Evolutionary conservation across 2,329 filamentous ascomycete species (phyloP).

Genomic region (Sporothrix phasma): DNA sequence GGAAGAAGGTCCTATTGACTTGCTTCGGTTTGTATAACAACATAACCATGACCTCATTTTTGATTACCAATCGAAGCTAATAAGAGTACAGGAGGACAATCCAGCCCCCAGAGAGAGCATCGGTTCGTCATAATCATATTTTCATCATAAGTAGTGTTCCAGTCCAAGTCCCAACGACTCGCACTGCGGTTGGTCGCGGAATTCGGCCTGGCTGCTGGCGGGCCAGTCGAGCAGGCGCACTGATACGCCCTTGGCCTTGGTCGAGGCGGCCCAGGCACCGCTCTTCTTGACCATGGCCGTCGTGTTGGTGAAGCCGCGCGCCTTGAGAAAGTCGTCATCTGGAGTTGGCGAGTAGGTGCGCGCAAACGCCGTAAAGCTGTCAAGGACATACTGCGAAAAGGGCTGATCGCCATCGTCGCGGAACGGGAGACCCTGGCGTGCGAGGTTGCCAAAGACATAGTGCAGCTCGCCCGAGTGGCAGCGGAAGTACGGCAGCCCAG

Average conservation of each 20-base stretch:
- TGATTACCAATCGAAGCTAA: not conserved
- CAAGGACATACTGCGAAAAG: conserved; percentile 32
- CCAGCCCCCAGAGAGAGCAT: not conserved
- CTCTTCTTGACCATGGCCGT: conserved; percentile 21
- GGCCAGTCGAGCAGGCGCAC: conserved; percentile 39
- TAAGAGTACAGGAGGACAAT: not conserved
- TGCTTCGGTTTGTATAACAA: not conserved
- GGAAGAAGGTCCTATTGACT: no score
- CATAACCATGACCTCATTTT: not conserved
- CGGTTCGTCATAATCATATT: not conserved
- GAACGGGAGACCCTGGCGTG: conserved; percentile 31
- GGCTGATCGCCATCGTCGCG: conserved; percentile 35
- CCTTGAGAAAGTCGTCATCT: conserved; percentile 32
- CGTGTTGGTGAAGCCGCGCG: conserved; percentile 31
- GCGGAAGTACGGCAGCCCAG: conserved; percentile 37
- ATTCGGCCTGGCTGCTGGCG: conserved; percentile 27
- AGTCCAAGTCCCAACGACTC: conserved; percentile 35
- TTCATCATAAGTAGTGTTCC: conserved; percentile 28
- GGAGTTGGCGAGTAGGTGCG: conserved; percentile 42
- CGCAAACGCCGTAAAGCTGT: conserved; percentile 43
- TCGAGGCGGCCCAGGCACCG: conserved; percentile 29
- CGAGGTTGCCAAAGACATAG: conserved; percentile 44
- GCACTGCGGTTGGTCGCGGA: conserved; percentile 43
- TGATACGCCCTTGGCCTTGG: conserved; percentile 29
- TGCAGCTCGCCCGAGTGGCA: conserved; percentile 48